Evolutionary conservation across 148 eudicot genomes (phyloP), one percentile per base, ranked within the genome.

Genomic region (Salicornia ramosissima): DNA sequence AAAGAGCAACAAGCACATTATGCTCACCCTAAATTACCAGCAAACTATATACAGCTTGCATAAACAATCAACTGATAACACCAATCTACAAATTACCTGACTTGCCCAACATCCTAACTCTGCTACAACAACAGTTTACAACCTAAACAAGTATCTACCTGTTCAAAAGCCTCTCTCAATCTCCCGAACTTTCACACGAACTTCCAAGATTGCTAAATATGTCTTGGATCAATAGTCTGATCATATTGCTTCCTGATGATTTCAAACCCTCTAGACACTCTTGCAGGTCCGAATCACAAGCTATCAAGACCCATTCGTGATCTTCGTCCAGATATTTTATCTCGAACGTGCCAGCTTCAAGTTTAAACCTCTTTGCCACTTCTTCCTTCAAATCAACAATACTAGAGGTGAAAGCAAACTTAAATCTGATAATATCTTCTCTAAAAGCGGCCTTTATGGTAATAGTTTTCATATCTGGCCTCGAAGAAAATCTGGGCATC

Each of bases 261-360:
- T 74, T 83, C 31, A 86, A 79, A 19, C 83, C 33, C 62, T 89
- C 91, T 2, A 89, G 33, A 61, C 93, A 92, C 54, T 92, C 93
- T 72, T 80, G 92, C 43, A 92, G 72, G 76, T 92, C 93, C 0
- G 88, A 85, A 34, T 92, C 89, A 36, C 93, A 92, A 25, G 83
- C 85, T 10, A 92, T 83, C 29, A 82, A 55, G 58, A 89, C 91
- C 90, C 87, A 84, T 69, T 92, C 93, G 13, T 86, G 87, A 72
- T 92, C 97, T 24, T 92, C 96, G 49, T 92, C 97, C 13, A 87
- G 79, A 77, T 92, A 87, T 84, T 89, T 92, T 24, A 92, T 82
- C 77, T 89, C 90, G 18, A 87, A 89, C 10, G 87, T 86, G 36
- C 91, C 97, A 36, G 81, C 79, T 75, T 87, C 96, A 14, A 92